A percentile compares a stretch with the other conserved stretches of the same genome.
Evolutionary conservation across 306 rosid species (phyloP).

Genomic region (Sindora glabra): DNA sequence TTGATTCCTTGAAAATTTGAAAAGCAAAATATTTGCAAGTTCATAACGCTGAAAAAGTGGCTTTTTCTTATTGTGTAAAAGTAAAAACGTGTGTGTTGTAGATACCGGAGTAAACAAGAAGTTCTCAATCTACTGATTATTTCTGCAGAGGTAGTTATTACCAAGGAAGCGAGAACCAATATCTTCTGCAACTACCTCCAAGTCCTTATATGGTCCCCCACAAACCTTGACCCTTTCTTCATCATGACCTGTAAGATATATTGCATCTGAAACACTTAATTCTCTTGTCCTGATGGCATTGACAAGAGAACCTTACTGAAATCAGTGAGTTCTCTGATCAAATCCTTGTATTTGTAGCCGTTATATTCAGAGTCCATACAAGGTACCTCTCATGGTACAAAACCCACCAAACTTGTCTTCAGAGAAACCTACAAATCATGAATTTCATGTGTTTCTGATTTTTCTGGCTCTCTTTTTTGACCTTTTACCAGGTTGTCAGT

Average conservation of each 20-base stretch:
- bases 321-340: slow-evolving; percentile 14
- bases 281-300: slow-evolving; percentile 7
- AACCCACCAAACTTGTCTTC: slow-evolving; percentile 12
- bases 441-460: slow-evolving; percentile 13
- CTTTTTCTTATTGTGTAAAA: too few relatives aligned
- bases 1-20: too few relatives aligned
- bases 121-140: neutral
- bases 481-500: slow-evolving; percentile 4
- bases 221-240: neutral
- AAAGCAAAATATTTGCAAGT: too few relatives aligned
- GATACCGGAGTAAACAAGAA: too few relatives aligned
- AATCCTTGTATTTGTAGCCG: slow-evolving; percentile 10
- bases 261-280: neutral
- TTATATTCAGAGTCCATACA: slow-evolving; percentile 28
- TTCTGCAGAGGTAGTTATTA: slow-evolving; percentile 7
- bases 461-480: neutral
- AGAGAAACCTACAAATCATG: slow-evolving; percentile 10
- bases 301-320: neutral
- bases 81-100: too few relatives aligned
- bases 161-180: slow-evolving; percentile 14
- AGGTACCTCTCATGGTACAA: slow-evolving; percentile 21
- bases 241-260: neutral
- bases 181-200: slow-evolving; percentile 18
- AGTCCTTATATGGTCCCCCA: slow-evolving; percentile 24
- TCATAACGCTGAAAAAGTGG: too few relatives aligned